These are phyloP conservation scores for Liriodendron chinense DNA, from an alignment of 164 flowering plant genomes.

Conservation along the genomic window DNA sequence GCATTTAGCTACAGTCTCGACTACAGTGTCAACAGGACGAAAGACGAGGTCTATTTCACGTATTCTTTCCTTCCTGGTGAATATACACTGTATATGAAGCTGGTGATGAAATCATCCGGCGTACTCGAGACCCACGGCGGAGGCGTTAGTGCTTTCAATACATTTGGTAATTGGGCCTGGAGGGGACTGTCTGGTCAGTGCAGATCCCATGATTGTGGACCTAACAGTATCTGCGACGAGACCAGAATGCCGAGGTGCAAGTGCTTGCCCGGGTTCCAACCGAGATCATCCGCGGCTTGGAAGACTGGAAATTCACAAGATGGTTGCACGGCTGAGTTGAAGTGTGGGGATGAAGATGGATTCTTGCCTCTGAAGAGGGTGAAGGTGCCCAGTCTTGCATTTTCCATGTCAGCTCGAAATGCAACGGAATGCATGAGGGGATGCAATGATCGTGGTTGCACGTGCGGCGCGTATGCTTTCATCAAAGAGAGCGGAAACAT, in stretches of 20 bases:
- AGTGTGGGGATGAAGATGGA: conserved; percentile 20
- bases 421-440: background rate
- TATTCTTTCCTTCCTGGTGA: background rate
- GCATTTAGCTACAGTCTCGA: background rate
- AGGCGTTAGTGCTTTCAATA: background rate
- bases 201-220: conserved; percentile 4
- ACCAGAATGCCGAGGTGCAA: conserved; percentile 1
- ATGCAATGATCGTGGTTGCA: background rate
- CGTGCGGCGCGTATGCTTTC: background rate
- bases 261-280: conserved; percentile 23
- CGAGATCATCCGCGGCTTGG: conserved; percentile 12
- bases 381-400: conserved; percentile 25
- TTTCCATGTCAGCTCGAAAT: no score
- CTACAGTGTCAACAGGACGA: no score
- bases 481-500: background rate
- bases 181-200: background rate
- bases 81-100: no score
- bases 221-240: conserved; percentile 1
- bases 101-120: background rate
- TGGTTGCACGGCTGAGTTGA: conserved; percentile 26
- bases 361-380: conserved; percentile 21
- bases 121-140: background rate
- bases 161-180: background rate
- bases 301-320: conserved; percentile 7
- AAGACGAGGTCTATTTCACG: background rate